Conservation (phyloP, 495 filamentous ascomycete species). For the Xylaria telfairii region DNA sequence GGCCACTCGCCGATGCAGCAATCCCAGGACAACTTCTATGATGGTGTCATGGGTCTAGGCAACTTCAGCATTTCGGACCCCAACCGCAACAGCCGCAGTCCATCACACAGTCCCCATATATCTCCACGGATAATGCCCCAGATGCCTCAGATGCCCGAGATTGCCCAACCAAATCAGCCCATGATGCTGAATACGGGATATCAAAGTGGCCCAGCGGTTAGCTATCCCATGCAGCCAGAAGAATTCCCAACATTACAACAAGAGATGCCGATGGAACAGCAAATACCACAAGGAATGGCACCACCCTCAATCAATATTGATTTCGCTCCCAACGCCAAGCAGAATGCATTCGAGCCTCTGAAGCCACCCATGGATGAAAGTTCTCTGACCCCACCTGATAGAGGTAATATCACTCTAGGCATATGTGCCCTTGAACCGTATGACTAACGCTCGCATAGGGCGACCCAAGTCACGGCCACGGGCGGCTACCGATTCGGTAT, state of each 20-base stretch:
- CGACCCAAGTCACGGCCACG: constrained; percentile 63
- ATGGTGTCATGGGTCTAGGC: constrained; percentile 77
- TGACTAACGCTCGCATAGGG: constrained; percentile 41
- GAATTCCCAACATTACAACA: constrained; percentile 62
- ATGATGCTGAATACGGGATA: constrained; percentile 38
- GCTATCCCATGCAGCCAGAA: constrained; percentile 65
- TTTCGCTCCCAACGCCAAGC: constrained; percentile 77
- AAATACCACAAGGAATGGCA: constrained; percentile 73
- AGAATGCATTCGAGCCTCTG: constrained; percentile 71
- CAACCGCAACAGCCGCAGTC: constrained; percentile 68
- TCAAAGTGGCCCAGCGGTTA: constrained; percentile 42
- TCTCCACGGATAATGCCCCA: constrained; percentile 84
- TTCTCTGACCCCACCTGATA: constrained; percentile 82
- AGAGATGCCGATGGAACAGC: constrained; percentile 51
- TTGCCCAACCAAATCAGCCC: constrained; percentile 48
- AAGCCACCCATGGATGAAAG: constrained; percentile 72
- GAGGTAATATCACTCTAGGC: constrained; percentile 63
- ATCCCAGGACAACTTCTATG: constrained; percentile 76
- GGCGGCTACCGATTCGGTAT: constrained; percentile 77
- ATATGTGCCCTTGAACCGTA: background rate
- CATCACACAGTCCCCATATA: constrained; percentile 82
- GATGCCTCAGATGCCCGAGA: constrained; percentile 68
- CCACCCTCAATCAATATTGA: constrained; percentile 93
- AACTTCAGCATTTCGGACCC: constrained; percentile 84
- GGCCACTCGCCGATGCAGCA: constrained; percentile 80